Conservation (phyloP, 768 basidiomycete genomes). For the Russula vinacea region DNA sequence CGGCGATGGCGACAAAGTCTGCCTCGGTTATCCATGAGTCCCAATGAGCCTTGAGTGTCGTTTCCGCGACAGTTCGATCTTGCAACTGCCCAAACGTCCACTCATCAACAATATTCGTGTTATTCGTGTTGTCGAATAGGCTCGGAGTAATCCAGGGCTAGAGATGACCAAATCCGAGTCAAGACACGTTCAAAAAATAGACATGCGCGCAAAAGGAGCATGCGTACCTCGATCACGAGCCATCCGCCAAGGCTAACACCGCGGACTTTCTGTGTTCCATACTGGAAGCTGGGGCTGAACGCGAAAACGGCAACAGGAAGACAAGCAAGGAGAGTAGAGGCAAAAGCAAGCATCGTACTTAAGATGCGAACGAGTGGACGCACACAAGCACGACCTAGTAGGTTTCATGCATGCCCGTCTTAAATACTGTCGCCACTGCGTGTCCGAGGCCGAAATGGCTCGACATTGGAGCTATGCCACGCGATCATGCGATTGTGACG, state of each 20-base stretch:
- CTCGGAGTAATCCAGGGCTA: constrained; percentile 78
- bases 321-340: neutral
- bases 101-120: constrained; percentile 64
- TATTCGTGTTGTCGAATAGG: constrained; percentile 66
- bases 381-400: neutral
- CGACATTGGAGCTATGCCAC: neutral
- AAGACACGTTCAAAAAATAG: neutral
- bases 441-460: neutral
- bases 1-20: constrained; percentile 73
- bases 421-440: neutral
- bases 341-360: neutral
- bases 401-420: neutral
- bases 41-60: constrained; percentile 67
- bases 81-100: constrained; percentile 73
- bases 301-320: constrained; percentile 5
- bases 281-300: constrained; percentile 61
- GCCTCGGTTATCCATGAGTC: constrained; percentile 78
- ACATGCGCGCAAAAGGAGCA: neutral
- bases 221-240: constrained; percentile 50
- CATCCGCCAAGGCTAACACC: constrained; percentile 80
- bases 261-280: constrained; percentile 69
- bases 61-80: constrained; percentile 45
- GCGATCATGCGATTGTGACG: neutral
- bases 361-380: neutral
- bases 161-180: neutral